phyloP scores from a whole-genome alignment of 768 basidiomycete species.

The Termitomyces sp. region DNA sequence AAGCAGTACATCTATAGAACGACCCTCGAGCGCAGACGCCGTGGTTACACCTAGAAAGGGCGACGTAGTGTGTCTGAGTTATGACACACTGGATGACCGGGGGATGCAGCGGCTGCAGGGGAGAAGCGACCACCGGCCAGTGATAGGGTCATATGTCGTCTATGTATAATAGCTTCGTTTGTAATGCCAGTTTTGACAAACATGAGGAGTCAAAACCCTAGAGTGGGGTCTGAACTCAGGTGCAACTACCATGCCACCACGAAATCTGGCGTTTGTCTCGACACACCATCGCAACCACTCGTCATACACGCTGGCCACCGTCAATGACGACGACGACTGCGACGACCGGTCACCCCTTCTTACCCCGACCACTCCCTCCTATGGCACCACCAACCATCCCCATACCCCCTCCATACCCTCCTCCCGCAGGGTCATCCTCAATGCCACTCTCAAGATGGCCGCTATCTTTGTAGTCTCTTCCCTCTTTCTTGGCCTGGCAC shows the following conservation, averaged over 20 bases:
- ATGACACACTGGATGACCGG: slow-evolving; percentile 69
- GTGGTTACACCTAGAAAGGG: slow-evolving; percentile 41
- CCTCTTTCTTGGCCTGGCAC: slow-evolving; percentile 62
- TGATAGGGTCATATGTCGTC: slow-evolving; percentile 73
- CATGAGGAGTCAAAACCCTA: slow-evolving; percentile 12
- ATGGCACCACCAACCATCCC: slow-evolving; percentile 45
- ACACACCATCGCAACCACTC: slow-evolving; percentile 25
- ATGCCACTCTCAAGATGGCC: slow-evolving; percentile 82
- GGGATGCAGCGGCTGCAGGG: slow-evolving; percentile 75
- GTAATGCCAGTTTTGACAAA: not conserved
- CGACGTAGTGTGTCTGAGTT: slow-evolving; percentile 68
- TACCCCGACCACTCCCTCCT: slow-evolving; percentile 38
- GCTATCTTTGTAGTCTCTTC: slow-evolving; percentile 70
- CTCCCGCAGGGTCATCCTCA: slow-evolving; percentile 59
- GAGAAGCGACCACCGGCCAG: slow-evolving; percentile 79
- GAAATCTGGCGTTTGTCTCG: slow-evolving; percentile 15
- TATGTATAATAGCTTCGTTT: slow-evolving; percentile 27
- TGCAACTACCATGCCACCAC: slow-evolving; percentile 18
- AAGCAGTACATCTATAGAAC: slow-evolving; percentile 14
- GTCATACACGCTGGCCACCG: slow-evolving; percentile 62
- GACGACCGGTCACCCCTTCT: slow-evolving; percentile 39
- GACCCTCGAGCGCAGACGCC: slow-evolving; percentile 10
- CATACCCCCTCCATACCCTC: slow-evolving; percentile 36
- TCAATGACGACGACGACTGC: slow-evolving; percentile 31
- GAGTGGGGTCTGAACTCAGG: slow-evolving; percentile 10